phyloP scores from a whole-genome alignment of 345 rosid genomes.

The Microcos paniculata region DNA sequence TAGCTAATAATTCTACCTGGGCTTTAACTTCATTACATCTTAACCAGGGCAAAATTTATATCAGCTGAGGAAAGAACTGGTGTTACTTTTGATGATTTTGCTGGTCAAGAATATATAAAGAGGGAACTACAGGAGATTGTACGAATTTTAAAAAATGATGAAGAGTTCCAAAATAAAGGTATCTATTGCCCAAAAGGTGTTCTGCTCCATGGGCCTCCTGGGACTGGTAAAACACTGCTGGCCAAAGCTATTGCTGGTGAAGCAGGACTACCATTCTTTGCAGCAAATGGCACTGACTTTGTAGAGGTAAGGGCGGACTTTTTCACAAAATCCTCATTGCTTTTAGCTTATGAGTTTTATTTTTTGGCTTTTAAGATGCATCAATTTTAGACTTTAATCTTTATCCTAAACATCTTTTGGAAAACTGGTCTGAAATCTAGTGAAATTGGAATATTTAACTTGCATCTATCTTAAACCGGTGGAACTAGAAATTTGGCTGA shows the following conservation, averaged over 20 bases:
- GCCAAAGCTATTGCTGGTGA: slow-evolving; percentile 99
- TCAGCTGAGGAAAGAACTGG: slow-evolving; percentile 97
- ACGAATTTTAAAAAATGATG: slow-evolving; percentile 81
- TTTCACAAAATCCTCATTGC: background rate
- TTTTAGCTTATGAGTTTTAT: slow-evolving; percentile 14
- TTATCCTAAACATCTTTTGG: background rate
- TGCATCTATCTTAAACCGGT: background rate
- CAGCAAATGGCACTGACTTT: slow-evolving; percentile 95
- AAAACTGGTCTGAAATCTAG: background rate
- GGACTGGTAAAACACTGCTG: slow-evolving; percentile 93
- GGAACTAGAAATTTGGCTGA: slow-evolving; percentile 21
- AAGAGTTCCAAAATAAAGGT: slow-evolving; percentile 87
- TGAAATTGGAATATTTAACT: background rate
- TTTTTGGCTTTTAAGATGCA: slow-evolving; percentile 8
- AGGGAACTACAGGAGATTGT: slow-evolving; percentile 92
- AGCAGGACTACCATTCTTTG: slow-evolving; percentile 97
- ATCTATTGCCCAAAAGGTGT: slow-evolving; percentile 98
- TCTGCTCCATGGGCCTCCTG: slow-evolving; percentile 96
- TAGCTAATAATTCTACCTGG: slow-evolving; percentile 5
- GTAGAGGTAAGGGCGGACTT: slow-evolving; percentile 62
- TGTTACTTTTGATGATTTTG: slow-evolving; percentile 93
- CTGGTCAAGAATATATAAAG: slow-evolving; percentile 96
- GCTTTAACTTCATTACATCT: slow-evolving; percentile 23
- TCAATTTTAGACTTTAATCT: background rate
- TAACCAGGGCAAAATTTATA: slow-evolving; percentile 79